Conservation (phyloP, 345 rosid genomes). For the Conringia planisiliqua region DNA sequence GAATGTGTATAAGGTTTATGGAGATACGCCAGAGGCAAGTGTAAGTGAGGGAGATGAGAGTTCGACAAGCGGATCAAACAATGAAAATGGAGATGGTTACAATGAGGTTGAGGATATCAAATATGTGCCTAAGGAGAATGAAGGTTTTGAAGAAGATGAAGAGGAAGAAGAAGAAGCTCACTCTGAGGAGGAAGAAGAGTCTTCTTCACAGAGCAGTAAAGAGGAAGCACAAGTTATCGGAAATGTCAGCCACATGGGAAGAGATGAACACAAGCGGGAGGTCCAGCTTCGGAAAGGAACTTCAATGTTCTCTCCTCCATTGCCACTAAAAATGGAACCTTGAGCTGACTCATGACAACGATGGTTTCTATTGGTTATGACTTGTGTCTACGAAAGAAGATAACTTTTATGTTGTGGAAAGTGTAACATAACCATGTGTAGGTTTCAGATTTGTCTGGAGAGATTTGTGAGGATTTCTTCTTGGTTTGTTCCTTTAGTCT, state of each 20-base stretch:
- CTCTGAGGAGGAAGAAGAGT: conserved; percentile 4
- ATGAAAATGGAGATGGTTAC: conserved; percentile 30
- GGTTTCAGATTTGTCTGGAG: not conserved
- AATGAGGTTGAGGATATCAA: conserved; percentile 33
- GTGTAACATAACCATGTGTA: not conserved
- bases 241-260: not conserved
- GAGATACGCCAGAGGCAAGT: conserved; percentile 33
- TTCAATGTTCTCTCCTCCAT: conserved; percentile 50
- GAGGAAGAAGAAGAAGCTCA: conserved; percentile 24
- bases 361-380: too few relatives aligned
- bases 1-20: conserved; percentile 30
- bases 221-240: conserved; percentile 17
- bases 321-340: conserved; percentile 66
- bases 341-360: not conserved
- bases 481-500: not conserved
- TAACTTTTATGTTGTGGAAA: not conserved
- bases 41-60: conserved; percentile 34
- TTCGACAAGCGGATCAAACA: conserved; percentile 37
- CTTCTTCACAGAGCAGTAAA: conserved; percentile 33
- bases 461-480: not conserved
- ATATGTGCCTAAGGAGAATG: conserved; percentile 24
- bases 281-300: conserved; percentile 30
- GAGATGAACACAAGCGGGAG: conserved; percentile 11
- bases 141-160: not conserved
- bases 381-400: too few relatives aligned